Conservation (phyloP, 2,329 filamentous ascomycete genomes). For the Colletotrichum somersetense region DNA sequence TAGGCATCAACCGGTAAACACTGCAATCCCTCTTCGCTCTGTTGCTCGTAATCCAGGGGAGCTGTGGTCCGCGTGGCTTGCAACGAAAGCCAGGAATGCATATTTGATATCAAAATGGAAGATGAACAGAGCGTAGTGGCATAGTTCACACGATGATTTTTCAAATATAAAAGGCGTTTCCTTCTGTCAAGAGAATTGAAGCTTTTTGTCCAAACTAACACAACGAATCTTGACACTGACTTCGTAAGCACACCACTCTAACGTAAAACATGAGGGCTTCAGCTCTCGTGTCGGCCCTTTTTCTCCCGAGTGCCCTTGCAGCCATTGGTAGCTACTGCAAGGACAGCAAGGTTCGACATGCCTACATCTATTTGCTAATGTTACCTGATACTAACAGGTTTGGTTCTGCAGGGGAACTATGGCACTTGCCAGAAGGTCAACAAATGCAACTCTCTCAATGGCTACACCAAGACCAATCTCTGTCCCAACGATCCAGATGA, state of each 20-base stretch:
- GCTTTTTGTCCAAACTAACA: background rate
- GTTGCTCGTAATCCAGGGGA: background rate
- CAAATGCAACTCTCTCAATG: slow-evolving; percentile 33
- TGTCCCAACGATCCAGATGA: slow-evolving; percentile 35
- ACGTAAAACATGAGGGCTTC: slow-evolving; percentile 21
- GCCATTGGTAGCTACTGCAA: slow-evolving; percentile 34
- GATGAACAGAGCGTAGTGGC: too few relatives aligned
- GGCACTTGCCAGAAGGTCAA: slow-evolving; percentile 36
- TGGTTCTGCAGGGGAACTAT: slow-evolving; percentile 16
- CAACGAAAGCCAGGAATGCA: background rate
- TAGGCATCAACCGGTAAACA: background rate
- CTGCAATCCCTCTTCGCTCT: background rate
- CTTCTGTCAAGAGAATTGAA: background rate
- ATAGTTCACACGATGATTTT: background rate
- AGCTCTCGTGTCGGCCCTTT: slow-evolving; percentile 12
- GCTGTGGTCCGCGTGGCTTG: background rate
- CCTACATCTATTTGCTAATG: background rate
- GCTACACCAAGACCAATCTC: slow-evolving; percentile 25
- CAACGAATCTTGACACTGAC: background rate
- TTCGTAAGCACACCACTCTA: background rate
- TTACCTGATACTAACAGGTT: background rate
- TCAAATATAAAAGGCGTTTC: slow-evolving; percentile 8
- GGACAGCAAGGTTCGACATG: slow-evolving; percentile 25
- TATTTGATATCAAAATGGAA: background rate
- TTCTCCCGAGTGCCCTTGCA: slow-evolving; percentile 20